Percentiles rank a stretch among this genome's conserved stretches.
phyloP scores from a whole-genome alignment of 306 rosid species.

The Mucuna pruriens region DNA sequence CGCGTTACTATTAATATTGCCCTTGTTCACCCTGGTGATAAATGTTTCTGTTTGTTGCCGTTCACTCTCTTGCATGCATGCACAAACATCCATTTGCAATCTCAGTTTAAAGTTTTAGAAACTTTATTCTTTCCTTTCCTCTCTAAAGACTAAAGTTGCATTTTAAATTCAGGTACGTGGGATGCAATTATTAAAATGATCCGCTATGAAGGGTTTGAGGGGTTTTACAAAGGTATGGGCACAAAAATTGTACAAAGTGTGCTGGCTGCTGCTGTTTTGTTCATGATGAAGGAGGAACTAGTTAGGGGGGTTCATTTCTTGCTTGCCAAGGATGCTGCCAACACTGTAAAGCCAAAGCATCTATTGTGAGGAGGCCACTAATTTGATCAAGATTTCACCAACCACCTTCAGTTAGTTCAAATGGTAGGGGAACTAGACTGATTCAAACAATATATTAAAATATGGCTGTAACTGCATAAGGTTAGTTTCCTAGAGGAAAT shows the following conservation, averaged over 20 bases:
- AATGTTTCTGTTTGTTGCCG: background rate
- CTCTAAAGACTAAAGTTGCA: conserved; percentile 27
- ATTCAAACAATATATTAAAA: conserved; percentile 17
- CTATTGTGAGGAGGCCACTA: conserved; percentile 41
- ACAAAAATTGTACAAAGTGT: conserved; percentile 93
- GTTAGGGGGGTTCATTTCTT: conserved; percentile 66
- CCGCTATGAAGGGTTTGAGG: conserved; percentile 76
- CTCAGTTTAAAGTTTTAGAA: background rate
- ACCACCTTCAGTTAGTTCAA: conserved; percentile 38
- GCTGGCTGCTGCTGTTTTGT: conserved; percentile 94
- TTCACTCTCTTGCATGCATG: background rate
- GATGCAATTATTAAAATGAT: conserved; percentile 92
- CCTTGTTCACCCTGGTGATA: conserved; percentile 4
- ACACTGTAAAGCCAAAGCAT: conserved; percentile 55
- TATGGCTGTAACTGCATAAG: background rate
- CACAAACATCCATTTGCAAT: background rate
- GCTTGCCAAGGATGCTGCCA: conserved; percentile 54
- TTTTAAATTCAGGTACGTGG: conserved; percentile 69
- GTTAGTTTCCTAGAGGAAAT: background rate
- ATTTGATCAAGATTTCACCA: conserved; percentile 28
- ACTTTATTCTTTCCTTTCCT: background rate
- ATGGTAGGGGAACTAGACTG: conserved; percentile 36
- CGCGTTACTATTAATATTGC: background rate
- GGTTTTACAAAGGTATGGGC: conserved; percentile 95
- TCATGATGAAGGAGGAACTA: conserved; percentile 95